These are phyloP conservation scores for Elongisporangium undulatum DNA, from an alignment of 352 stramenopile species.

Conservation along the genomic window DNA sequence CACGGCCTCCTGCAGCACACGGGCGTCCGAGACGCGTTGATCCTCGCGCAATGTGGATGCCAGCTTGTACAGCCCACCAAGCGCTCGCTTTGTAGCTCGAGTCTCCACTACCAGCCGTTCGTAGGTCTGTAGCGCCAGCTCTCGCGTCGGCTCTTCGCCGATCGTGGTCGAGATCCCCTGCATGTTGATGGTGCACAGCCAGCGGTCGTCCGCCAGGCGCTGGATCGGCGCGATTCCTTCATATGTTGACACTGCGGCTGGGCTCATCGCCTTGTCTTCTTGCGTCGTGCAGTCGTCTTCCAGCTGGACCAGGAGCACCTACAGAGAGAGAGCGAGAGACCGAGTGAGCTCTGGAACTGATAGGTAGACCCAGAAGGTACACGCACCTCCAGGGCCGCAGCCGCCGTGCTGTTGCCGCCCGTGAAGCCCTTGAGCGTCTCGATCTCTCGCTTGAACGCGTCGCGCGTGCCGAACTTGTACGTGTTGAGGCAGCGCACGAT, in stretches of 20 bases:
- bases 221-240: constrained; percentile 11
- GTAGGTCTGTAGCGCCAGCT: constrained; percentile 43
- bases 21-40: constrained; percentile 23
- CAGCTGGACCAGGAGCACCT: constrained; percentile 2
- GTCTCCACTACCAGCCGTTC: constrained; percentile 11
- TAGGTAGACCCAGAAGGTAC: too few relatives aligned
- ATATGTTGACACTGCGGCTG: constrained; percentile 9
- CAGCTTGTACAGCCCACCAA: constrained; percentile 22
- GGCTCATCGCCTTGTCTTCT: constrained; percentile 8
- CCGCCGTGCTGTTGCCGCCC: constrained; percentile 14
- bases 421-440: constrained; percentile 30
- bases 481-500: constrained; percentile 51
- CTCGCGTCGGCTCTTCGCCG: constrained; percentile 22
- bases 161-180: constrained; percentile 34
- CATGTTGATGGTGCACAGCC: constrained; percentile 53
- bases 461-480: constrained; percentile 54
- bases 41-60: constrained; percentile 10
- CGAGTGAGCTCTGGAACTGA: too few relatives aligned
- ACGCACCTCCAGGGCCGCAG: constrained; percentile 11
- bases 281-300: not conserved
- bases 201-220: constrained; percentile 11
- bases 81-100: constrained; percentile 13
- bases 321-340: not conserved
- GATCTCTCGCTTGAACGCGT: constrained; percentile 50
- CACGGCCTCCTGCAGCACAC: constrained; percentile 32